Evolutionary conservation across 2,329 filamentous ascomycete genomes (phyloP).

Genomic region (Diplodia mutila): DNA sequence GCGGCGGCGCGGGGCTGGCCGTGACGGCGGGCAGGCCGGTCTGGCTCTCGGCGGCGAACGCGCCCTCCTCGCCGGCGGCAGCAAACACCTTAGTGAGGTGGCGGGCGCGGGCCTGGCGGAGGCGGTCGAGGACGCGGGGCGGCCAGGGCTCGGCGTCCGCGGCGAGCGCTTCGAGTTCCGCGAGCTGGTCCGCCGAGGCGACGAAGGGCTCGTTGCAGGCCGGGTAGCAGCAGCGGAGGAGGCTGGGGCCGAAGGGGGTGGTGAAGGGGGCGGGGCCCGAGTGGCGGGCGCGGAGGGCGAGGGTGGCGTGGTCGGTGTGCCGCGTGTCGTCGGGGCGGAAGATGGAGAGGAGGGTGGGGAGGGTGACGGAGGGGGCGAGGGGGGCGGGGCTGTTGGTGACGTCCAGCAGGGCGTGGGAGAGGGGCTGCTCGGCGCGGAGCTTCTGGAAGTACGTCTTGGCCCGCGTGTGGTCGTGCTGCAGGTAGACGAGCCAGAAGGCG

Average conservation of each 20-base stretch:
- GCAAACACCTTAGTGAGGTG: slow-evolving; percentile 29
- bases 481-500: slow-evolving; percentile 40
- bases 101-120: slow-evolving; percentile 32
- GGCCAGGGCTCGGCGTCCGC: background rate
- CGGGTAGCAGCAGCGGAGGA: slow-evolving; percentile 5
- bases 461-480: slow-evolving; percentile 34
- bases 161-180: background rate
- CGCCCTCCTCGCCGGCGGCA: slow-evolving; percentile 22
- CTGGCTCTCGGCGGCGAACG: slow-evolving; percentile 26
- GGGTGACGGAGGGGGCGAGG: slow-evolving; percentile 29
- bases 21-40: slow-evolving; percentile 38
- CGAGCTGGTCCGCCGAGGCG: background rate
- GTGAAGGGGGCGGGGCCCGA: slow-evolving; percentile 32
- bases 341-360: slow-evolving; percentile 33
- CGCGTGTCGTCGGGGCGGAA: slow-evolving; percentile 32
- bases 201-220: background rate
- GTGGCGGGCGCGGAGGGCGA: slow-evolving; percentile 21
- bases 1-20: slow-evolving; percentile 30
- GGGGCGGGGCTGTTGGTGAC: slow-evolving; percentile 22
- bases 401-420: slow-evolving; percentile 33
- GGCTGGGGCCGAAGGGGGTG: slow-evolving; percentile 26
- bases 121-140: background rate
- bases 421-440: slow-evolving; percentile 30
- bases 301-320: slow-evolving; percentile 23
- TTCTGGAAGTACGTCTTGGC: slow-evolving; percentile 39